Evolutionary conservation across 2,329 filamentous ascomycete species (phyloP), one percentile per base, ranked within the genome.

Genomic region (Fusarium pseudoanthophilum): DNA sequence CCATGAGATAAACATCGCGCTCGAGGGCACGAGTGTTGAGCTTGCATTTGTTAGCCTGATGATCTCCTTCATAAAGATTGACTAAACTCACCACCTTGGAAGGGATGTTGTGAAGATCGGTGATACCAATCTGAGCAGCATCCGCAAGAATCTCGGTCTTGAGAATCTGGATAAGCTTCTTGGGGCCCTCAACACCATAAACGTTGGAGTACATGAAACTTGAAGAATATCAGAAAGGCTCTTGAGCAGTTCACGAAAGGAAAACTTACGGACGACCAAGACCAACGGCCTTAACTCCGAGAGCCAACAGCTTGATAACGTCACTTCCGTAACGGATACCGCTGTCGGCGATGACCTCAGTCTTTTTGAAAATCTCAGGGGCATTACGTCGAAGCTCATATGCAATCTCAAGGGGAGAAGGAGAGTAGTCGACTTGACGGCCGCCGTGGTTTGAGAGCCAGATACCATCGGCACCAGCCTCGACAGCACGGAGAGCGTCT

Each of bases 161-260:
- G 67, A 88, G 78, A 26, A 88, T 83, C 58, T 84, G 76, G 59
- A 87, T 84, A 11, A 82, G 81, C 78, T 83, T 84, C 61, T 78
- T 79, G 7, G 88, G 85, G 28, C 87, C 87, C 28, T 83, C 82
- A 9, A 81, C 78, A 7, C 87, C 87, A 72, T 85, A 88, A 42
- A 84, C 77, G 72, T 87, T 87, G 55, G 85, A 82, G 75, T 83
- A 88, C 84, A 88, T 86, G 74, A 86, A 82, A 1, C 77, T 78
- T 6, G 1, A 20, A 18, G 2, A 21, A 15, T 6, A 24, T 72
- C 16, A 65, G 48, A 8, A 32, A 21, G 7, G 3, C 4, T 11
- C 4, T 8, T 5, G 1, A 21, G 13, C 15, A 4, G 24, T 53
- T 9, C 2, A 3, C 5, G 11, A 7, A 5, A 5, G 0, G n/a